Evolutionary conservation across 768 basidiomycete genomes (phyloP), one percentile per base, ranked within the genome.

Genomic region (Clitopilus hobsonii): DNA sequence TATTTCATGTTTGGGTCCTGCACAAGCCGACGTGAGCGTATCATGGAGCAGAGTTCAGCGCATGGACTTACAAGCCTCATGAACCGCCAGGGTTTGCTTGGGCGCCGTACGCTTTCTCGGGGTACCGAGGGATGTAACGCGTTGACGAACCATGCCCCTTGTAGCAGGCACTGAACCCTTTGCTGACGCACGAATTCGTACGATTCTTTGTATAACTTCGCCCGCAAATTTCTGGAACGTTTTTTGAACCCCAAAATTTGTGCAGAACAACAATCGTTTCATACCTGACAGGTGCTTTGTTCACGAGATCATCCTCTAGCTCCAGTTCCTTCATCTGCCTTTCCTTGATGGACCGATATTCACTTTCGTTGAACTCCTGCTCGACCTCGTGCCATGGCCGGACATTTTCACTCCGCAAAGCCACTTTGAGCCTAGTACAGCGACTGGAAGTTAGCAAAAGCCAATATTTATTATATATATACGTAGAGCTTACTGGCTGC

Each of bases 81-180:
- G 68, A 95, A 96, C 45, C 90, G 78, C 93, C 93, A 96, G 2
- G 84, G 84, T 32, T 83, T 76, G 25, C 69, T 79, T 1, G 85
- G 83, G 38, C 86, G 77, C 48, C 84, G 80, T 45, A 75, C 64
- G 16, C 74, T 71, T 23, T 85, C 83, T 48, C 82, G 78, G 13
- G 78, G 77, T 20, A 78, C 67, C 6, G 72, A 71, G 38, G 77
- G 70, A 0, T 85, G 84, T 32, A 88, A 71, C 1, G 85, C 92
- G 62, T 88, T 93, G 58, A 91, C 82, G 69, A 97, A 95, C 94
- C 94, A 97, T 20, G 91, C 89, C 27, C 94, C 94, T 65, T 93
- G 88, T 47, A 92, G 72, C 32, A 97, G 70, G 64, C 93, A 95
- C 59, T 91, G 87, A 63, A 94, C 87, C 52, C 94, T 80, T 69